Base-by-base conservation (phyloP, 768 basidiomycete genomes). In the Suillus fuscotomentosus region DNA sequence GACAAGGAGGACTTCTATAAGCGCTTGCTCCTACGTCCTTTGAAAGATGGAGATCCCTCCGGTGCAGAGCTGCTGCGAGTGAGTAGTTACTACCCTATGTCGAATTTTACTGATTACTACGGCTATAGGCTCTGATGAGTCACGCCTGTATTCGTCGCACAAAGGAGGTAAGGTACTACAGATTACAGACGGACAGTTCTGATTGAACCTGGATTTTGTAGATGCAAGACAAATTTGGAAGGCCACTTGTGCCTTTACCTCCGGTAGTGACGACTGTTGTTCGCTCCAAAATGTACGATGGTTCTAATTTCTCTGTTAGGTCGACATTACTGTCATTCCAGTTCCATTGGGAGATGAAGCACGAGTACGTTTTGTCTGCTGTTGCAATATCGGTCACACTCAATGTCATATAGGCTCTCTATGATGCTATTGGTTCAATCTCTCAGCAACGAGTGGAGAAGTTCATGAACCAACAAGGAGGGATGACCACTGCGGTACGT, bases 1-100 rank as follows among this genome's bases (percentile, higher is more conserved):
- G 92, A 96, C 72, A 84, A 92, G 11, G 88, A 89, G 60, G 89
- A 93, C 63, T 90, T 90, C 70, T 97, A 87, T 82, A 92, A 90
- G 69, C 79, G 91, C 13, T 79, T 94, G 20, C 80, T 97, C 17
- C 76, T 94, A 43, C 86, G 94, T 9, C 94, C 94, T 2, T 73
- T 95, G 62, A 89, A 89, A 67, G 76, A 87, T 39, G 92, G 88
- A 6, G 81, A 87, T 61, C 80, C 89, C 0, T 68, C 81, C 41
- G 94, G 94, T 20, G 87, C 83, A 42, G 88, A 90, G 72, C 73
- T 95, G 41, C 76, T 95, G 43, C 82, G 86, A 63, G 93, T 92
- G 72, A 60, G 81, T 76, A 50, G 24, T 60, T 5, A 4, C 48
- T 3, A 53, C 10, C 9, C 56, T 42, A 14, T 45, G 10, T 34